Conservation (phyloP, 129 eudicot genomes). For the Arctium lappa region DNA sequence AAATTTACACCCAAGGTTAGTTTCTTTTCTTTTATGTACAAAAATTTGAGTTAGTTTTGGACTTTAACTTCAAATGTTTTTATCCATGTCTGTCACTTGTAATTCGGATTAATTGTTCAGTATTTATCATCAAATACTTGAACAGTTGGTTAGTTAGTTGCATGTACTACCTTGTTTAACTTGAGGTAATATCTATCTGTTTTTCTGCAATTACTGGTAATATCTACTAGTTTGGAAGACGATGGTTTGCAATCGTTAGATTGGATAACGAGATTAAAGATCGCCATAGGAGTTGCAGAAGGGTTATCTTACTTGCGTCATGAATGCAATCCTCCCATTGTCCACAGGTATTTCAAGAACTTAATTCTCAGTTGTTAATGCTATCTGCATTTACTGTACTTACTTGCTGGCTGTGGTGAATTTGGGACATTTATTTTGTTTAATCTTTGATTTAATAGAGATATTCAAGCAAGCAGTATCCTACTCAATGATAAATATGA, state of each 20-base stretch:
- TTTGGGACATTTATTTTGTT: constrained; percentile 10
- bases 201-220: no score
- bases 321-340: constrained; percentile 84
- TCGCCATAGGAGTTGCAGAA: constrained; percentile 84
- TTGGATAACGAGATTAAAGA: constrained; percentile 88
- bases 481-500: constrained; percentile 85
- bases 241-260: constrained; percentile 57
- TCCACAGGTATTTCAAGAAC: constrained; percentile 55
- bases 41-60: no score
- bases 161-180: no score
- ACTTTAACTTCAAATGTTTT: no score
- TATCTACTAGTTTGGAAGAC: constrained; percentile 33
- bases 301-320: constrained; percentile 66
- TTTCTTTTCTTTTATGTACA: no score
- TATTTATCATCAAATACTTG: no score
- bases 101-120: no score
- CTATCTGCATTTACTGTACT: not conserved
- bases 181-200: no score
- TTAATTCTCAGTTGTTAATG: not conserved
- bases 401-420: not conserved
- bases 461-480: constrained; percentile 81
- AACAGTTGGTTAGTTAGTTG: no score
- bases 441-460: constrained; percentile 33
- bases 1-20: no score
- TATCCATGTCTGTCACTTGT: no score